Conservation (phyloP, 2,329 filamentous ascomycete species). For the Rhynchosporium graminicola region DNA sequence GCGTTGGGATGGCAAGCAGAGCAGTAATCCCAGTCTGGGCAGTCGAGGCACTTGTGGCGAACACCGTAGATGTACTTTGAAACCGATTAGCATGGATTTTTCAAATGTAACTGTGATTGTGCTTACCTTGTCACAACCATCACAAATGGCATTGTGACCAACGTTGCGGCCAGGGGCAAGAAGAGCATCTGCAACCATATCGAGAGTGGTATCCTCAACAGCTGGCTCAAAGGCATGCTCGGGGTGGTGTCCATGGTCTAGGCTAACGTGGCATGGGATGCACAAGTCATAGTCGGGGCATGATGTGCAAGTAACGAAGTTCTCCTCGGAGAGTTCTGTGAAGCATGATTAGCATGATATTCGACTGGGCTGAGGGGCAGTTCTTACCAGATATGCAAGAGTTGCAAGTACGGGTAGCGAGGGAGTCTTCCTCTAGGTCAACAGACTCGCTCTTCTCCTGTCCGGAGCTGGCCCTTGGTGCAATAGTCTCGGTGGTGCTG, state of each 20-base stretch:
- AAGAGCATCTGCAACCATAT: constrained; percentile 62
- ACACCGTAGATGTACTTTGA: constrained; percentile 74
- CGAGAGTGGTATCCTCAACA: constrained; percentile 61
- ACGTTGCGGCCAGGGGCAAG: constrained; percentile 79
- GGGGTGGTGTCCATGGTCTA: constrained; percentile 88
- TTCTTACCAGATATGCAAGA: constrained; percentile 61
- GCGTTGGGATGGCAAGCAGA: constrained; percentile 70
- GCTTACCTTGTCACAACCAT: constrained; percentile 72
- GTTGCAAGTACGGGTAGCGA: constrained; percentile 56
- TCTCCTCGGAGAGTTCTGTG: constrained; percentile 61
- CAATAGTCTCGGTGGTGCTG: constrained; percentile 81
- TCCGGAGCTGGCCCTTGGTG: constrained; percentile 52
- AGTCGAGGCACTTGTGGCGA: constrained; percentile 94
- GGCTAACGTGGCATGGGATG: constrained; percentile 72
- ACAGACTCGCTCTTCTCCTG: constrained; percentile 23
- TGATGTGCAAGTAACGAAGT: constrained; percentile 80
- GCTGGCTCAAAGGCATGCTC: constrained; percentile 77
- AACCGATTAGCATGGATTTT: background rate
- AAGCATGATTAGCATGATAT: constrained; percentile 36
- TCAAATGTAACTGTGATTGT: background rate
- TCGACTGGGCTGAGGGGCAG: constrained; percentile 1
- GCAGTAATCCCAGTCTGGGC: constrained; percentile 98
- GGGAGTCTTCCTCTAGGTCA: constrained; percentile 24
- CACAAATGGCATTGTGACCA: constrained; percentile 86
- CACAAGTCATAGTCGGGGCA: constrained; percentile 96